Evolutionary conservation across 495 filamentous ascomycete species (phyloP), one percentile per base, ranked within the genome.

Genomic region (Aspergillus nanangensis): DNA sequence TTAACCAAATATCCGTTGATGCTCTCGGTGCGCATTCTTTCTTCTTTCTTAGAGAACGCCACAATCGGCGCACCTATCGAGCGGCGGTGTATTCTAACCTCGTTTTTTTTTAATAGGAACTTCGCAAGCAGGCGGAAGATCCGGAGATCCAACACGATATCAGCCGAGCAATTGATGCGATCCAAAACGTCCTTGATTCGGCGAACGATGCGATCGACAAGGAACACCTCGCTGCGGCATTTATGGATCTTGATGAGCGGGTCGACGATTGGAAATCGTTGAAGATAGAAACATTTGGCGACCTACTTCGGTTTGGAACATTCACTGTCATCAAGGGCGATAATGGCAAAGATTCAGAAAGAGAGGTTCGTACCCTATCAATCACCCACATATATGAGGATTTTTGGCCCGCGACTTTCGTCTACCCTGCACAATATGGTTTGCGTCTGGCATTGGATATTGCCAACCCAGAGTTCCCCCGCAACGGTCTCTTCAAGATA

Each of bases 201-300:
- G 91, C 93, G 3, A 95, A 96, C 53, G 82, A 90, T 41, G 93
- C 90, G 14, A 87, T 98, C 33, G 83, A 91, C 56, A 86, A 86
- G 39, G 88, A 95, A 58, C 80, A 95, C 41, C 73, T 93, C 41
- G 70, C 78, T 32, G 81, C 87, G 45, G 90, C 91, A 8, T 72
- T 96, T 15, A 77, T 82, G 41, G 94, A 97, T 38, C 72, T 98
- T 13, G 80, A 81, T 44, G 66, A 71, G 29, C 77, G 90, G n/a
- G 93, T 98, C 1, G 93, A 97, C 57, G 93, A 98, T 62, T 98
- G 93, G 93, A 97, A 96, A 61, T 82, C 88, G 23, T 86, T 97
- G 59, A 81, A 83, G 31, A 81, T 96, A 21, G 87, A 95, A 33
- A 80, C 86, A 17, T 97, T 98, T 61, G 93, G 93, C 14, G 86